Evolutionary conservation across 441 rosid species (phyloP), one percentile per base, ranked within the genome.

Genomic region (Geranium incanum): DNA sequence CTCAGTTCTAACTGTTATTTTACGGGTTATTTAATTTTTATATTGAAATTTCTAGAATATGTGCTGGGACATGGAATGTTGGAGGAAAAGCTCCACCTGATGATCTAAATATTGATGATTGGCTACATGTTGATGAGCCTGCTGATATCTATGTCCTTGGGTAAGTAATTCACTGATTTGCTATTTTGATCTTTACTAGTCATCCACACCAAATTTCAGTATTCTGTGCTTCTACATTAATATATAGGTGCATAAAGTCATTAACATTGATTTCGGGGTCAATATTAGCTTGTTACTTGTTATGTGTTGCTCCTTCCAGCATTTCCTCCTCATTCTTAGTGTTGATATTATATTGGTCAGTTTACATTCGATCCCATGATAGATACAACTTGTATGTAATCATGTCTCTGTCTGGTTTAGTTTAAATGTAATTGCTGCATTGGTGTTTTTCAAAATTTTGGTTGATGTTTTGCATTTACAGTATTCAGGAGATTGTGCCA

Each of bases 61-160:
- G 86, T 33, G 91, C 82, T 70, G 92, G 92, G 68, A 90, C 99
- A 23, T 94, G 99, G 99, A 94, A 94, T 78, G 97, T 89, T 65
- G 99, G 88, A 78, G 97, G 97, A 69, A 85, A 79, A 73, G 77
- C 87, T 75, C 99, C 99, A 50, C 87, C 92, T 0, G 90, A 89
- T 71, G 97, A 90, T 78, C 87, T 92, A 36, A 97, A 85, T 81
- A 86, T 94, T 43, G 97, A 94, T 80, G 96, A 89, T 39, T 94
- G 97, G 99, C 85, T 94, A 62, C 86, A 82, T 73, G 75, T 77
- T 60, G 78, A 83, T 76, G 89, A 92, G 5, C 94, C 97, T 69
- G 97, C 99, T 69, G 99, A 94, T 79, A 84, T 94, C 69, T 94
- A 90, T 80, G 89, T 94, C 77, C 79, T 94, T n/a, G 99, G 99